Conservation (phyloP, 164 flowering plant genomes). For the Tetrastigma voinierianum region DNA sequence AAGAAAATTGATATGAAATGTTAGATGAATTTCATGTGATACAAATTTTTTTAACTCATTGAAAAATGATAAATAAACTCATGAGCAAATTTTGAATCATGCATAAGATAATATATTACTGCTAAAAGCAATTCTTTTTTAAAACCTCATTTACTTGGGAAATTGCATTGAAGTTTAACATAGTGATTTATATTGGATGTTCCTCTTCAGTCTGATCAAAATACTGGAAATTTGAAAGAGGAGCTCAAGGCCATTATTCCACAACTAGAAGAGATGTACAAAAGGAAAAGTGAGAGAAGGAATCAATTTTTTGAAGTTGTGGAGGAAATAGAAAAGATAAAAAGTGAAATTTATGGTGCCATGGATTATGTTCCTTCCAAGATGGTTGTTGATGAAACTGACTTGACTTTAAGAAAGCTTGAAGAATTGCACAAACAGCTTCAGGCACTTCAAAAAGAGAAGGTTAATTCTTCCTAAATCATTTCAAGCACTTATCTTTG, state of each 20-base stretch:
- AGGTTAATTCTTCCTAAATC: slow-evolving; percentile 47
- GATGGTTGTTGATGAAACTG: slow-evolving; percentile 62
- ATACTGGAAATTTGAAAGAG: slow-evolving; percentile 64
- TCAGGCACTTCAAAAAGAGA: slow-evolving; percentile 77
- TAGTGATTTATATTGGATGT: background rate
- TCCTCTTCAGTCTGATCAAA: slow-evolving; percentile 63
- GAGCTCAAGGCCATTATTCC: slow-evolving; percentile 69
- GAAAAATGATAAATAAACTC: too few relatives aligned
- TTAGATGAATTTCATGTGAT: too few relatives aligned
- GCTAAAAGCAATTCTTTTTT: too few relatives aligned
- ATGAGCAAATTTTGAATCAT: too few relatives aligned
- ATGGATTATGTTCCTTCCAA: slow-evolving; percentile 18
- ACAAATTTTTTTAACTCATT: too few relatives aligned
- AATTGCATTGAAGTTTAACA: background rate
- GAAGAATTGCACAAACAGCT: slow-evolving; percentile 78
- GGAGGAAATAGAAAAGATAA: slow-evolving; percentile 52
- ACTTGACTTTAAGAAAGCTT: slow-evolving; percentile 75
- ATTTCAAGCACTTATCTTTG: background rate
- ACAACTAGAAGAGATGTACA: slow-evolving; percentile 82
- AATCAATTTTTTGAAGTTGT: slow-evolving; percentile 71
- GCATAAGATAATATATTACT: too few relatives aligned
- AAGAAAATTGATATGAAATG: too few relatives aligned
- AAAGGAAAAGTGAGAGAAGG: slow-evolving; percentile 68
- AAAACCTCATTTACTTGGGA: background rate
- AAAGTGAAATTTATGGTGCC: slow-evolving; percentile 49